Percentiles rank a stretch among this genome's conserved stretches.
Evolutionary conservation across 2,329 filamentous ascomycete species (phyloP).

Genomic region (Fusarium gaditjirri): DNA sequence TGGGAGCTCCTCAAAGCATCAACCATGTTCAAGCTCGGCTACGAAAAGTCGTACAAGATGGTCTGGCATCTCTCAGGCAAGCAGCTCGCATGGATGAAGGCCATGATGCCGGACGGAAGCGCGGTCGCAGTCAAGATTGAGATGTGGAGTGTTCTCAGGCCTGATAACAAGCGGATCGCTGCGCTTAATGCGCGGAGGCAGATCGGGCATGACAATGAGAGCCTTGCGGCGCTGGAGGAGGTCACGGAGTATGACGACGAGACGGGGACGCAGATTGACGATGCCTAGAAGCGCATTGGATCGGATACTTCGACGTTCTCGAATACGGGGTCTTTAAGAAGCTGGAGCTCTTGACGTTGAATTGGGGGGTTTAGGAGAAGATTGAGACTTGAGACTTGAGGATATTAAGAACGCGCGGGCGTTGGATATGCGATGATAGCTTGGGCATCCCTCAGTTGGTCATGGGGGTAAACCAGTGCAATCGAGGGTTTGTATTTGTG

Average conservation of each 20-base stretch:
- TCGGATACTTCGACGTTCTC: slow-evolving; percentile 3
- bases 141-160: slow-evolving; percentile 51
- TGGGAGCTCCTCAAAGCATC: slow-evolving; percentile 66
- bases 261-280: slow-evolving; percentile 45
- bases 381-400: neutral
- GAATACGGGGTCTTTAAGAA: neutral
- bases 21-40: slow-evolving; percentile 55
- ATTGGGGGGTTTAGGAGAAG: neutral
- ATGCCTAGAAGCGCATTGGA: slow-evolving; percentile 40
- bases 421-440: neutral
- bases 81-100: slow-evolving; percentile 62
- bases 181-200: slow-evolving; percentile 31
- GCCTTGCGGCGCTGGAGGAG: slow-evolving; percentile 41
- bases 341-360: slow-evolving; percentile 13
- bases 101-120: slow-evolving; percentile 32
- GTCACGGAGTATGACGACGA: slow-evolving; percentile 47
- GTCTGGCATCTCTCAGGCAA: slow-evolving; percentile 60
- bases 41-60: slow-evolving; percentile 46
- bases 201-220: slow-evolving; percentile 37
- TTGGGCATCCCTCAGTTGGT: neutral
- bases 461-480: neutral
- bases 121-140: slow-evolving; percentile 49
- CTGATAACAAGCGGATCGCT: slow-evolving; percentile 49
- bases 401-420: neutral
- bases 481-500: neutral